Conservation (phyloP, 2,329 filamentous ascomycete genomes). For the Stagonosporopsis rhizophila region DNA sequence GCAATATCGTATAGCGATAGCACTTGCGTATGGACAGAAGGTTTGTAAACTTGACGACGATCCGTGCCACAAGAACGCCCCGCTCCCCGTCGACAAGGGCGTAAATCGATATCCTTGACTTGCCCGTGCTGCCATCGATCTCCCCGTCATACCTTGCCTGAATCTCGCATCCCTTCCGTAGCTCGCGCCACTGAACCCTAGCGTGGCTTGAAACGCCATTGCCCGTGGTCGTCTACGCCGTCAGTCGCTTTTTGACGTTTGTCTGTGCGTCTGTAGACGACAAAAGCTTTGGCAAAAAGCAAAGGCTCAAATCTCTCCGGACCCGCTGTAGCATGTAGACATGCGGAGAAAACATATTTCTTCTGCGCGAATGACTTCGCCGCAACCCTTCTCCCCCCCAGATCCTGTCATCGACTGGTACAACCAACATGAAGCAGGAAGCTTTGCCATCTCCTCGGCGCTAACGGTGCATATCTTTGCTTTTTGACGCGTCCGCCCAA, state of each 20-base stretch:
- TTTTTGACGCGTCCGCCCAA: conserved; percentile 13
- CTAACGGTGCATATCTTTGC: conserved; percentile 2
- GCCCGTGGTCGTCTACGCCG: conserved; percentile 32
- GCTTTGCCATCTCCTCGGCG: conserved; percentile 2
- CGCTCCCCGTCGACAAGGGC: conserved; percentile 42
- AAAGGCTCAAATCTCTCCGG: conserved; percentile 8
- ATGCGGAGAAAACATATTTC: neutral
- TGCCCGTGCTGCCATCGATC: conserved; percentile 47
- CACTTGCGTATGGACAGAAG: conserved; percentile 26
- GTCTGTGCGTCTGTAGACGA: conserved; percentile 16
- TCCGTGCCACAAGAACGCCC: conserved; percentile 47
- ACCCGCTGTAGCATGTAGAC: conserved; percentile 3
- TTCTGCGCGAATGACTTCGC: neutral
- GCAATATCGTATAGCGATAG: conserved; percentile 16
- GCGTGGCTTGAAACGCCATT: conserved; percentile 45
- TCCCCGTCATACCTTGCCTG: conserved; percentile 42
- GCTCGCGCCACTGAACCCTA: conserved; percentile 40
- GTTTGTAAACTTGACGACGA: conserved; percentile 37
- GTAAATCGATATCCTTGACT: conserved; percentile 28
- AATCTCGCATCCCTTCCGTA: conserved; percentile 48
- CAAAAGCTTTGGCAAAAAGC: conserved; percentile 5
- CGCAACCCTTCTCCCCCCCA: neutral
- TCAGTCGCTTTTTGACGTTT: conserved; percentile 20
- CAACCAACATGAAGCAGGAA: conserved; percentile 1
- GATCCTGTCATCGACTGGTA: neutral